A percentile compares a stretch with the other conserved stretches of the same genome.
These are phyloP conservation scores for Knoxia roxburghii DNA, from an alignment of 257 asterid genomes.

Conservation along the genomic window DNA sequence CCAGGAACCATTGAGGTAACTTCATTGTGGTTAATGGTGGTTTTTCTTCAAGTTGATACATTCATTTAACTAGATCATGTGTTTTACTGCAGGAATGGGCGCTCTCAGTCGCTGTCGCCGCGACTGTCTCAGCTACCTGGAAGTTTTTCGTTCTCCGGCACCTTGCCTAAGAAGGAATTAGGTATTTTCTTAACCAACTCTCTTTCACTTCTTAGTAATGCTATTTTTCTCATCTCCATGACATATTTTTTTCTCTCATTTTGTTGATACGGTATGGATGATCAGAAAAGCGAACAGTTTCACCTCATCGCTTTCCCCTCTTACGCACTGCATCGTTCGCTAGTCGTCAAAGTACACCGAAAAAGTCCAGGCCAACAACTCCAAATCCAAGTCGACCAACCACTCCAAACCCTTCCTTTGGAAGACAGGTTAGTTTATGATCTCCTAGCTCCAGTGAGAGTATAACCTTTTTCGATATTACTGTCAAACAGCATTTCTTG, in stretches of 20 bases:
- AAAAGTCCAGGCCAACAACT: slow-evolving; percentile 56
- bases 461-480: neutral
- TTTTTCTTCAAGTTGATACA: neutral
- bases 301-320: slow-evolving; percentile 85
- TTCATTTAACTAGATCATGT: neutral
- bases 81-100: slow-evolving; percentile 40
- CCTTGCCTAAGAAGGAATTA: slow-evolving; percentile 42
- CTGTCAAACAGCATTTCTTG: neutral
- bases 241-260: neutral
- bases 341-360: slow-evolving; percentile 66
- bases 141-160: slow-evolving; percentile 49
- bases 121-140: slow-evolving; percentile 42
- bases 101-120: slow-evolving; percentile 50
- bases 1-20: slow-evolving; percentile 47
- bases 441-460: neutral
- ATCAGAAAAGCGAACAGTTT: slow-evolving; percentile 64
- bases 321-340: slow-evolving; percentile 69
- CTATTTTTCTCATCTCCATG: neutral
- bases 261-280: slow-evolving; percentile 16
- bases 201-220: neutral
- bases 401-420: slow-evolving; percentile 62
- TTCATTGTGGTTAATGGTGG: slow-evolving; percentile 1
- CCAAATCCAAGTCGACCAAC: slow-evolving; percentile 66
- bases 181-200: slow-evolving; percentile 34
- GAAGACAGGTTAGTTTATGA: slow-evolving; percentile 36